These are phyloP conservation scores for Perilla frutescens DNA, from an alignment of 257 asterid genomes.

Conservation along the genomic window DNA sequence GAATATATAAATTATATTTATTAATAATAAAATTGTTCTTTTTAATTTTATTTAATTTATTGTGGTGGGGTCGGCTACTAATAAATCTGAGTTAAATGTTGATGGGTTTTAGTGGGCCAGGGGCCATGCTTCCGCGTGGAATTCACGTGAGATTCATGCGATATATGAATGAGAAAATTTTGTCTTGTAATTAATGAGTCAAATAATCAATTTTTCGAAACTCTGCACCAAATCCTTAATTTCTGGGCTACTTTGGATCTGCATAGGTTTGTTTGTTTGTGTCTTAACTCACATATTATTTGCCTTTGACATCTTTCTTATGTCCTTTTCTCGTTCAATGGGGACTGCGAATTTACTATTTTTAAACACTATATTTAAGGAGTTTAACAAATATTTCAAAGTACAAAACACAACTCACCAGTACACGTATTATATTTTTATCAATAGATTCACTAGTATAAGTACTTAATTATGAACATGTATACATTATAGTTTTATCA, in stretches of 20 bases:
- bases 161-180: neutral
- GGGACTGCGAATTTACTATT: neutral
- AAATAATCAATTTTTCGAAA: constrained; percentile 2
- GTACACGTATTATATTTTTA: too few relatives aligned
- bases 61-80: neutral
- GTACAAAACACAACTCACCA: too few relatives aligned
- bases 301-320: neutral
- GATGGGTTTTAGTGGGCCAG: constrained; percentile 25
- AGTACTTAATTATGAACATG: too few relatives aligned
- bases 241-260: constrained; percentile 3
- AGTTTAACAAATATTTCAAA: too few relatives aligned
- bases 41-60: neutral
- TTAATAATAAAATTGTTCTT: neutral
- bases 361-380: too few relatives aligned
- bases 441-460: too few relatives aligned
- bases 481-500: too few relatives aligned
- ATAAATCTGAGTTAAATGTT: neutral
- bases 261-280: neutral
- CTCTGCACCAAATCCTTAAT: constrained; percentile 28
- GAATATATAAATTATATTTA: too few relatives aligned
- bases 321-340: constrained; percentile 15
- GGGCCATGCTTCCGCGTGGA: constrained; percentile 35
- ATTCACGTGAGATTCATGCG: constrained; percentile 42
- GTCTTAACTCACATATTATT: neutral
- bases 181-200: neutral